Evolutionary conservation across 2,329 filamentous ascomycete genomes (phyloP).

Genomic region (Pseudogymnoascus verrucosus): DNA sequence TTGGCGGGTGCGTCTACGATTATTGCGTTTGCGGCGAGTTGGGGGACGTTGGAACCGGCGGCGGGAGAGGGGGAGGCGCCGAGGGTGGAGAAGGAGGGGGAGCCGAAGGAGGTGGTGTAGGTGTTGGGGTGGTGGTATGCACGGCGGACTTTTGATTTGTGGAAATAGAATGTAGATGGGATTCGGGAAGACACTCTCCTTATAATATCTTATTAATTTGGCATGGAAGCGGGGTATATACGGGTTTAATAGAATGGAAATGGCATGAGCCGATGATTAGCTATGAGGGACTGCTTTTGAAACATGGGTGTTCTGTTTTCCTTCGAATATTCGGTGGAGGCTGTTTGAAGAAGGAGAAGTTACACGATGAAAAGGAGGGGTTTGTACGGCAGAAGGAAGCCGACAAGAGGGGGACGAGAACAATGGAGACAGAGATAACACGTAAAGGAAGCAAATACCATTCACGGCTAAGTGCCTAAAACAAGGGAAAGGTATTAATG

Average conservation of each 20-base stretch:
- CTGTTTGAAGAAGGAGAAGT: not conserved
- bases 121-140: too few relatives aligned
- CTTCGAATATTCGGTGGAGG: too few relatives aligned
- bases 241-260: not conserved
- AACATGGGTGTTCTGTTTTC: too few relatives aligned
- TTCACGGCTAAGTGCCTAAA: not conserved
- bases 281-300: too few relatives aligned
- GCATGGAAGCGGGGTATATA: not conserved
- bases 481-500: not conserved
- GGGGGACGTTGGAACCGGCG: not conserved
- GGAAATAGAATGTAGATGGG: too few relatives aligned
- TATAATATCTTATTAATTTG: not conserved
- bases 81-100: too few relatives aligned
- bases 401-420: too few relatives aligned
- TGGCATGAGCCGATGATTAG: too few relatives aligned
- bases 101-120: too few relatives aligned
- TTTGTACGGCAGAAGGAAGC: not conserved
- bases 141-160: too few relatives aligned
- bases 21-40: not conserved
- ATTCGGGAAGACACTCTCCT: not conserved
- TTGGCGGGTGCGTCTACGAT: constrained; percentile 16
- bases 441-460: not conserved
- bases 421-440: not conserved
- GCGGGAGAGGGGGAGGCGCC: not conserved
- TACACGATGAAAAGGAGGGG: too few relatives aligned